Percentiles rank a stretch among this genome's conserved stretches.
These are phyloP conservation scores for Cynanchum wilfordii DNA, from an alignment of 257 asterid species.

Conservation along the genomic window DNA sequence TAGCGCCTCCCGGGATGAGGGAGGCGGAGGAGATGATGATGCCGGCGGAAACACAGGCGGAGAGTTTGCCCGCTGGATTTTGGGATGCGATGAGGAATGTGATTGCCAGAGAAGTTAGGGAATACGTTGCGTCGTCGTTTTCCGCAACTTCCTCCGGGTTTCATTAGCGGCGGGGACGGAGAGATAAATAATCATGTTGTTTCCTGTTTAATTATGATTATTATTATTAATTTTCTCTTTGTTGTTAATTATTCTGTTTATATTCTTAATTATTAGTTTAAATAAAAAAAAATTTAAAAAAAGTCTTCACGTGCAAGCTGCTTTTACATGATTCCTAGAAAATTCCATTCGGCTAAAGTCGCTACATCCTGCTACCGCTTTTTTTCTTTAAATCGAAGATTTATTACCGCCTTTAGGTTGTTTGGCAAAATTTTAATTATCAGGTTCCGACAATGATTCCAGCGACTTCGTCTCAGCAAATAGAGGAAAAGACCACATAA, in stretches of 20 bases:
- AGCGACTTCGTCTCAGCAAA: too few species aligned
- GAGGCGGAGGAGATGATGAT: background rate
- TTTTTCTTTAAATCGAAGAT: background rate
- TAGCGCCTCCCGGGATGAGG: conserved; percentile 73
- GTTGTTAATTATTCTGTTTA: conserved; percentile 8
- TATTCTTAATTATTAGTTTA: conserved; percentile 1
- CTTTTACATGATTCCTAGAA: conserved; percentile 2
- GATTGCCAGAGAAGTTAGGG: conserved; percentile 68
- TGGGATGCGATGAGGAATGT: conserved; percentile 78
- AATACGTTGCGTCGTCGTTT: conserved; percentile 63
- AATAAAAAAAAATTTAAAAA: background rate
- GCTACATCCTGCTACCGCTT: background rate
- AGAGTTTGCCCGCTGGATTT: conserved; percentile 44
- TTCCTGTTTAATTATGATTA: conserved; percentile 5
- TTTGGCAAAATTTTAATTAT: background rate
- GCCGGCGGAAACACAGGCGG: conserved; percentile 32
- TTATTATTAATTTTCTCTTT: conserved; percentile 8
- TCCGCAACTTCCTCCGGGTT: conserved; percentile 46
- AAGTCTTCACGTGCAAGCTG: conserved; percentile 3
- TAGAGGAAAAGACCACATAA: too few species aligned
- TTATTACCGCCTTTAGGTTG: background rate
- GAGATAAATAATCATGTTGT: conserved; percentile 9
- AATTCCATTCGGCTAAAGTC: background rate
- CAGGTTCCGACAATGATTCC: background rate
- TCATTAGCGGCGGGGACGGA: conserved; percentile 23